Evolutionary conservation across 305 asterid species (phyloP).

Genomic region (Solanum chacoense): DNA sequence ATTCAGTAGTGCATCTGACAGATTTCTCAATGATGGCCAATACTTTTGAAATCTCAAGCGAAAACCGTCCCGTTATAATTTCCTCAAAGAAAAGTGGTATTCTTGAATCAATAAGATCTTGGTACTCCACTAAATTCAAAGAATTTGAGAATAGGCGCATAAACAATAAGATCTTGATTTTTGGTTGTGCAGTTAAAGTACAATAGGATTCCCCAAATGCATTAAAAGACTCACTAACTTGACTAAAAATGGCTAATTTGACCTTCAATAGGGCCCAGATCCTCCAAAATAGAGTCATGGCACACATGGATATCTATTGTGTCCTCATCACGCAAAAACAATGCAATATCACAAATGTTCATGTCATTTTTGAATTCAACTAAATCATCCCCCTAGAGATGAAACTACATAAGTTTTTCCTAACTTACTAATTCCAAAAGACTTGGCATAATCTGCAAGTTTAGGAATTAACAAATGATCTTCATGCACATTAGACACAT

Average conservation of each 20-base stretch:
- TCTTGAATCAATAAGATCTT: too few relatives aligned
- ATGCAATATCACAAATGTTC: not conserved
- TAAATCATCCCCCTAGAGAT: not conserved
- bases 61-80: not conserved
- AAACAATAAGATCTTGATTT: not conserved
- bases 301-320: not conserved
- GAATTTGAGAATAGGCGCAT: not conserved
- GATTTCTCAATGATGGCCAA: not conserved
- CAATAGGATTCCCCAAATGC: not conserved
- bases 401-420: not conserved
- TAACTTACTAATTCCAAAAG: too few relatives aligned
- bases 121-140: not conserved
- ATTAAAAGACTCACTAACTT: not conserved
- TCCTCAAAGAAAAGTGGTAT: not conserved
- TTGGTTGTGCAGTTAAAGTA: not conserved
- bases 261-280: not conserved
- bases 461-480: not conserved
- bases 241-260: not conserved
- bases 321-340: not conserved
- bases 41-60: not conserved
- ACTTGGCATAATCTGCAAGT: not conserved
- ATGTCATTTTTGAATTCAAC: not conserved
- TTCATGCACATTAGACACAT: not conserved
- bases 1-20: not conserved
- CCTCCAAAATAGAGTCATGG: not conserved